Evolutionary conservation across 345 rosid genomes (phyloP).

Genomic region (Cardamine occulta): DNA sequence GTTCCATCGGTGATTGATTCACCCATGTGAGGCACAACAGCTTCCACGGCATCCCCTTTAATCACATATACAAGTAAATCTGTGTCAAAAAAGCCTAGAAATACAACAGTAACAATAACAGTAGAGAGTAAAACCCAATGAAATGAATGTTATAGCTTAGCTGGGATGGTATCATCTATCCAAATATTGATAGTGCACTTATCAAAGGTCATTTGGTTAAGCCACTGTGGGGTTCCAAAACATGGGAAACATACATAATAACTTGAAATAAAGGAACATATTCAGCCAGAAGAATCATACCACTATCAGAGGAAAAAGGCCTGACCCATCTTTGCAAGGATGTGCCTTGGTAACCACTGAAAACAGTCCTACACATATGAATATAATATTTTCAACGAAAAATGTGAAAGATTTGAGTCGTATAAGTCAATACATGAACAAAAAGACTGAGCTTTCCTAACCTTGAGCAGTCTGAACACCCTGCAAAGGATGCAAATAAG

Average conservation of each 20-base stretch:
- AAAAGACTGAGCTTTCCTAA: constrained; percentile 20
- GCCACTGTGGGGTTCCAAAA: not conserved
- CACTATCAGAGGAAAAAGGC: constrained; percentile 70
- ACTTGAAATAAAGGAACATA: not conserved
- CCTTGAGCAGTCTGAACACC: constrained; percentile 48
- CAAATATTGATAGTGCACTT: not conserved
- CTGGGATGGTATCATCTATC: not conserved
- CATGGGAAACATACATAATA: not conserved
- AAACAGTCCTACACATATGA: constrained; percentile 33
- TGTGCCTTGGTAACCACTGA: constrained; percentile 42
- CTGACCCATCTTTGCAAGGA: constrained; percentile 55
- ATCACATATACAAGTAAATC: constrained; percentile 32
- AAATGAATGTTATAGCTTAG: not conserved
- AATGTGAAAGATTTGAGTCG: not conserved
- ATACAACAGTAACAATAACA: not conserved
- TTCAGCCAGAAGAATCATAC: constrained; percentile 47
- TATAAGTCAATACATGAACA: constrained; percentile 6
- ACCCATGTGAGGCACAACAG: constrained; percentile 88
- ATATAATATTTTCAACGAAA: not conserved
- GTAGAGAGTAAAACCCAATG: constrained; percentile 1
- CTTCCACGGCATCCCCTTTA: constrained; percentile 72
- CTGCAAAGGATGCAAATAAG: constrained; percentile 45
- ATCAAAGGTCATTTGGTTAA: not conserved
- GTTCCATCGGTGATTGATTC: constrained; percentile 94
- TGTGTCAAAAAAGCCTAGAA: constrained; percentile 18